Conservation (phyloP, 2,329 filamentous ascomycete species). For the Pleurostoma richardsiae region DNA sequence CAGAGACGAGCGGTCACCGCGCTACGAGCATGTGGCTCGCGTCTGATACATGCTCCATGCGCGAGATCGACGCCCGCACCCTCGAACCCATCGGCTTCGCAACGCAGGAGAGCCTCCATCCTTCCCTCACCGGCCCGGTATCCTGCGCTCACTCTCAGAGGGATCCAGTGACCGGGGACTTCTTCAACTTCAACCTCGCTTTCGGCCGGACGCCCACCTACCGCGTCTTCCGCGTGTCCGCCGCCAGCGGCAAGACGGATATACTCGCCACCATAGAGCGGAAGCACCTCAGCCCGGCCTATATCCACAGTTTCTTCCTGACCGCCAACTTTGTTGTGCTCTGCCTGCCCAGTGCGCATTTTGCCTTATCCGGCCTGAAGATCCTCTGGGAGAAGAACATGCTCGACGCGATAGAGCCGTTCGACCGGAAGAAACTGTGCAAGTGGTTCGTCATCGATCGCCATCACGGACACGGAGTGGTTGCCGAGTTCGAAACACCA, state of each 20-base stretch:
- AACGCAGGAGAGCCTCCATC: conserved; percentile 57
- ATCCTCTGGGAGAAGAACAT: conserved; percentile 64
- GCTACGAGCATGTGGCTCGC: conserved; percentile 44
- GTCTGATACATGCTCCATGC: conserved; percentile 52
- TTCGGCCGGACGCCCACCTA: conserved; percentile 55
- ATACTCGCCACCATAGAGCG: conserved; percentile 64
- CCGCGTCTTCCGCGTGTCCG: conserved; percentile 62
- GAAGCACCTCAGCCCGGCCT: conserved; percentile 50
- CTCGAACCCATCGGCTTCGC: conserved; percentile 67
- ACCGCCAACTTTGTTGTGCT: conserved; percentile 67
- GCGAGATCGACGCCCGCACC: conserved; percentile 63
- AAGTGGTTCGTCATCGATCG: conserved; percentile 75
- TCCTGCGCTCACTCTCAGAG: conserved; percentile 68
- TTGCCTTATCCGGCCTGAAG: conserved; percentile 50
- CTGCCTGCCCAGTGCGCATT: conserved; percentile 65
- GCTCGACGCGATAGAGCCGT: conserved; percentile 61
- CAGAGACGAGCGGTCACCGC: conserved; percentile 26
- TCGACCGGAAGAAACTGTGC: conserved; percentile 49
- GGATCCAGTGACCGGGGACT: conserved; percentile 67
- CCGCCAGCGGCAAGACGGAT: conserved; percentile 58
- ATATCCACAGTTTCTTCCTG: conserved; percentile 80
- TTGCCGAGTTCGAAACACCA: conserved; percentile 62
- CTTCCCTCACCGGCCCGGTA: conserved; percentile 60
- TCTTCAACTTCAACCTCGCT: conserved; percentile 79
- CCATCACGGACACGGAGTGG: conserved; percentile 52